Percentiles rank a stretch among this genome's conserved stretches.
Evolutionary conservation across 208 protist genomes (phyloP).

Genomic region (Tritrichomonas foetus): DNA sequence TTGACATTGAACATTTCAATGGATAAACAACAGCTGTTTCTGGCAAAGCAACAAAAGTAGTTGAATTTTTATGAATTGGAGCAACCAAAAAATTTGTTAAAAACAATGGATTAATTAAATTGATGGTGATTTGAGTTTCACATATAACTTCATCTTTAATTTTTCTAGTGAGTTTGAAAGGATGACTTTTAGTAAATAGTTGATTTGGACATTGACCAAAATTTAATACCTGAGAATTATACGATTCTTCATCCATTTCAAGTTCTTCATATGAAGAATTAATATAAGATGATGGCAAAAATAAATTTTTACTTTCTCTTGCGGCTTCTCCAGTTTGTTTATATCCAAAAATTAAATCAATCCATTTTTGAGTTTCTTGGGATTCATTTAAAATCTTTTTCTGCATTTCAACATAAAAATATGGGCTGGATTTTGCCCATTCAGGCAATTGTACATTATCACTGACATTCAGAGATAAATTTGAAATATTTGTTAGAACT

Average conservation of each 20-base stretch:
- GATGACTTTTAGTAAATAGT: not conserved
- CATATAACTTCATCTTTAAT: too few relatives aligned
- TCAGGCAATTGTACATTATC: not conserved
- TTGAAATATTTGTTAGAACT: not conserved
- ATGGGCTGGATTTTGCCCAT: not conserved
- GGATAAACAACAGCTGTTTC: not conserved
- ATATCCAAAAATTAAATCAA: constrained; percentile 25
- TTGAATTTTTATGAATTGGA: not conserved
- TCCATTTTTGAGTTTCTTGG: not conserved
- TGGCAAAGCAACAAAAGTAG: too few relatives aligned
- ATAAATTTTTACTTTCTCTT: not conserved
- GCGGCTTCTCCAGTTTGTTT: not conserved
- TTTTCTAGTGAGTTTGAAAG: too few relatives aligned
- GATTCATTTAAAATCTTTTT: not conserved
- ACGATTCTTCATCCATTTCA: not conserved
- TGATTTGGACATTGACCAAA: constrained; percentile 35
- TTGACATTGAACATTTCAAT: not conserved
- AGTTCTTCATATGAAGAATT: not conserved
- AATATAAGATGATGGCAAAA: not conserved
- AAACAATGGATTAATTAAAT: not conserved
- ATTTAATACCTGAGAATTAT: not conserved
- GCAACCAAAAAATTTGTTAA: not conserved
- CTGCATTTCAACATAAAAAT: not conserved
- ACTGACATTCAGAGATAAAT: not conserved
- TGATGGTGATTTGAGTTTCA: too few relatives aligned